A percentile compares a stretch with the other conserved stretches of the same genome.
These are phyloP conservation scores for Conringia planisiliqua DNA, from an alignment of 345 rosid species.

Conservation along the genomic window DNA sequence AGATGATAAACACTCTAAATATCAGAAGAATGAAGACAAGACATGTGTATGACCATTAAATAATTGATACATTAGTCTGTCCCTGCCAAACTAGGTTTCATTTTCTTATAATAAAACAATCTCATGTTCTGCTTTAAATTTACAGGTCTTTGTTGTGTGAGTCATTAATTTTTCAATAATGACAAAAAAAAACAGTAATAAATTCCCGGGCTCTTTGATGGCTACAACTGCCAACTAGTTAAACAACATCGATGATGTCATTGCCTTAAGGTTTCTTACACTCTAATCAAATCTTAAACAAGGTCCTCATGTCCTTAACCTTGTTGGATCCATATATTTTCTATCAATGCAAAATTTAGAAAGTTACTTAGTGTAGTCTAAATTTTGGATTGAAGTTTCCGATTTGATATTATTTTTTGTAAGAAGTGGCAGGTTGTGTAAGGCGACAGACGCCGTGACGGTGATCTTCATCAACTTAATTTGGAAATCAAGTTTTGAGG, in stretches of 20 bases:
- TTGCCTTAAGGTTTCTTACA: background rate
- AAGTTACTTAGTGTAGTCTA: background rate
- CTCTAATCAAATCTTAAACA: background rate
- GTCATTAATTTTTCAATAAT: constrained; percentile 17
- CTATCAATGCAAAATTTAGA: background rate
- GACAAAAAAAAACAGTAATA: background rate
- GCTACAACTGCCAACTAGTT: constrained; percentile 22
- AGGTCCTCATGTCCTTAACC: background rate
- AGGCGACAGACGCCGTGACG: constrained; percentile 18
- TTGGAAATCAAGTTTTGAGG: constrained; percentile 3
- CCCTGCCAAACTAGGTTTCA: constrained; percentile 25
- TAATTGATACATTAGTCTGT: constrained; percentile 11
- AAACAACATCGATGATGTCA: background rate
- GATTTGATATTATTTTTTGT: background rate
- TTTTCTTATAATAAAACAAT: constrained; percentile 7
- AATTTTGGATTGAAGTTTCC: background rate
- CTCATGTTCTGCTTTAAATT: constrained; percentile 21
- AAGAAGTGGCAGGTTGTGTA: background rate
- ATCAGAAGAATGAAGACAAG: constrained; percentile 6
- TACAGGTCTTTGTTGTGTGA: constrained; percentile 6
- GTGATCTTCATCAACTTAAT: constrained; percentile 14
- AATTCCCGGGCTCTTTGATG: background rate
- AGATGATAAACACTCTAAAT: background rate
- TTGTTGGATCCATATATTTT: too few relatives aligned
- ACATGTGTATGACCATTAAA: constrained; percentile 15